Evolutionary conservation across 73 alveolate species (phyloP), one percentile per base, ranked within the genome.

Genomic region (Stentor coeruleus): DNA sequence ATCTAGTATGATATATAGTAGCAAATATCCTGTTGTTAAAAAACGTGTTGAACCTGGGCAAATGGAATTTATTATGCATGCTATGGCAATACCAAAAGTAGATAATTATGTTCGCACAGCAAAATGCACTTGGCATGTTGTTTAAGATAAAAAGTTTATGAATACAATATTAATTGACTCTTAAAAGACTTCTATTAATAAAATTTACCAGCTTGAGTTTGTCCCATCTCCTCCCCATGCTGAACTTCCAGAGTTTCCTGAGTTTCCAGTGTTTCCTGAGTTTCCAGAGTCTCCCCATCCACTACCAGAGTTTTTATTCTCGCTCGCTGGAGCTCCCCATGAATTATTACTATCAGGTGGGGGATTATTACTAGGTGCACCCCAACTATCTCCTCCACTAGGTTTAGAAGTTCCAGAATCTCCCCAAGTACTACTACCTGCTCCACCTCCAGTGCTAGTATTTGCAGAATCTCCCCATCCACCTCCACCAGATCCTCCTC

Each of bases 401-500:
- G 26, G n/a, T 26, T 31, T 31, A 26, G 79, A 0, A 2, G 40
- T 40, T 38, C 72, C 72, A 37, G 83, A 40, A 37, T 38, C 2
- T 37, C 74, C 74, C 59, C 83, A 75, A 6, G n/a, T n/a, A n/a
- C 72, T 66, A 15, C 79, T 33, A 31, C 73, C 28, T 57, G 49
- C 14, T 30, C 49, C 49, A 66, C 28, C 73, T 57, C 73, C 73
- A n/a, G 35, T 20, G n/a, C 49, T 57, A 30, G n/a, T n/a, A 55
- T 55, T 55, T 15, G 26, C n/a, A 15, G 26, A 15, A 14, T 35
- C 80, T 14, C 80, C 14, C 37, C 20, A 14, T 6, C 80, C 28
- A 26, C 80, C 80, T 60, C 80, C 80, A 11, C 80, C 80, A 6
- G n/a, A n/a, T n/a, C n/a, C n/a, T n/a, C 80, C 11, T 60, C 80